Evolutionary conservation across 1,284 basidiomycete species (phyloP).

Genomic region (Takashimella tepidaria): DNA sequence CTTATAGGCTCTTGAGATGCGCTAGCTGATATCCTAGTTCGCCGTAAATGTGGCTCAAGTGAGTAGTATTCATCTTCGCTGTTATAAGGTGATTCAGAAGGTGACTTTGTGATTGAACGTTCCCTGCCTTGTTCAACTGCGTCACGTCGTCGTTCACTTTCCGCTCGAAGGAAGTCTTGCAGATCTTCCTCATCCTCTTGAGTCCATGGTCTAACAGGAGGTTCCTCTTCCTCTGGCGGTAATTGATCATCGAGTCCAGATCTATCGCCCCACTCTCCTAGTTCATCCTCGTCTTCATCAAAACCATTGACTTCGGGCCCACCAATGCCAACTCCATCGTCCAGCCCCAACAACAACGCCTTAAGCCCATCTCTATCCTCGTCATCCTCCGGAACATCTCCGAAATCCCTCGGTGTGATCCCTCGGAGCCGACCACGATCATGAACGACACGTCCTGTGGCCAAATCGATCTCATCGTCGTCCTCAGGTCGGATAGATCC

Average conservation of each 20-base stretch:
- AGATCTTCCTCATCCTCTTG: slow-evolving; percentile 28
- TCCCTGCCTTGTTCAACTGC: slow-evolving; percentile 6
- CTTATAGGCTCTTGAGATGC: background rate
- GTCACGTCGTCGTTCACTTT: slow-evolving; percentile 5
- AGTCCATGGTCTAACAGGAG: slow-evolving; percentile 13
- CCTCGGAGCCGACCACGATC: slow-evolving; percentile 28
- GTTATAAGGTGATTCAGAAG: background rate
- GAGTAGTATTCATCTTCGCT: background rate
- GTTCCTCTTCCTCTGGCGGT: background rate
- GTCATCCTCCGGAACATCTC: slow-evolving; percentile 11
- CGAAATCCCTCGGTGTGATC: slow-evolving; percentile 18
- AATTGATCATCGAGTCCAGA: slow-evolving; percentile 29
- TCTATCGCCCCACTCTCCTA: slow-evolving; percentile 33
- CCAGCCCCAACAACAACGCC: background rate
- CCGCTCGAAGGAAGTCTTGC: slow-evolving; percentile 17
- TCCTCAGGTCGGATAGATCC: slow-evolving; percentile 34
- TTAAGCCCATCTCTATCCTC: slow-evolving; percentile 5
- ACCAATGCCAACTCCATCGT: background rate
- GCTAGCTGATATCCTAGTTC: background rate
- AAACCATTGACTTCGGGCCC: slow-evolving; percentile 9
- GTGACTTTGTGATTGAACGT: background rate
- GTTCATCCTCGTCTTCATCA: slow-evolving; percentile 31
- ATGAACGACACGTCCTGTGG: slow-evolving; percentile 24
- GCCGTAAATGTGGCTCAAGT: background rate
- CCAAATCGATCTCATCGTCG: slow-evolving; percentile 46